Evolutionary conservation across 1,284 basidiomycete genomes (phyloP).

Genomic region (Pterulicium gracile): DNA sequence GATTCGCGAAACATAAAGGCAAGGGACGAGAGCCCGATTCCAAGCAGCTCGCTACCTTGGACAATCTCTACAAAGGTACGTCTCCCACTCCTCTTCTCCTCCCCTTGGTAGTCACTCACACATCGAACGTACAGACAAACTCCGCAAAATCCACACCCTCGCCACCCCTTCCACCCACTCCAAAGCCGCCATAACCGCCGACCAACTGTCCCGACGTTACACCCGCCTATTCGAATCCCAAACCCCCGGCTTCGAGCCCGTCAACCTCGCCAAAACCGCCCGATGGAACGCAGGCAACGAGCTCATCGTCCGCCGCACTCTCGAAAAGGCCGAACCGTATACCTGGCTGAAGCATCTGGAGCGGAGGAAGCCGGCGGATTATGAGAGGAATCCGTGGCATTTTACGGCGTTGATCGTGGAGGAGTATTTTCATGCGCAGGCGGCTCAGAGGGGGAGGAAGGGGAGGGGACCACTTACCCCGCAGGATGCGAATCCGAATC

Average conservation of each 20-base stretch:
- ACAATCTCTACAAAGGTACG: conserved; percentile 36
- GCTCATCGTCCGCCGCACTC: conserved; percentile 27
- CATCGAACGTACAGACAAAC: conserved; percentile 35
- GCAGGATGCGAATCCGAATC: background rate
- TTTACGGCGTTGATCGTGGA: conserved; percentile 58
- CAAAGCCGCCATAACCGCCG: conserved; percentile 55
- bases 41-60: conserved; percentile 35
- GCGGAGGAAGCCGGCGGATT: conserved; percentile 22
- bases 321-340: conserved; percentile 54
- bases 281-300: conserved; percentile 50
- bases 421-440: conserved; percentile 38
- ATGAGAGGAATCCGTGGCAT: conserved; percentile 40
- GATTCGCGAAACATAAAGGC: background rate
- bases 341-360: conserved; percentile 62
- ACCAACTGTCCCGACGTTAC: conserved; percentile 58
- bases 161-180: conserved; percentile 40
- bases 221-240: conserved; percentile 33
- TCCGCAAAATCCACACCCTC: conserved; percentile 39
- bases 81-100: conserved; percentile 2
- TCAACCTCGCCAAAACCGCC: conserved; percentile 38
- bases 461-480: conserved; percentile 21
- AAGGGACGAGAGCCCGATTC: background rate
- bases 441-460: conserved; percentile 28
- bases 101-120: conserved; percentile 8
- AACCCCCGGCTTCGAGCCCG: conserved; percentile 17